Evolutionary conservation across 2,329 filamentous ascomycete species (phyloP).

Genomic region (Aspergillus sergii): DNA sequence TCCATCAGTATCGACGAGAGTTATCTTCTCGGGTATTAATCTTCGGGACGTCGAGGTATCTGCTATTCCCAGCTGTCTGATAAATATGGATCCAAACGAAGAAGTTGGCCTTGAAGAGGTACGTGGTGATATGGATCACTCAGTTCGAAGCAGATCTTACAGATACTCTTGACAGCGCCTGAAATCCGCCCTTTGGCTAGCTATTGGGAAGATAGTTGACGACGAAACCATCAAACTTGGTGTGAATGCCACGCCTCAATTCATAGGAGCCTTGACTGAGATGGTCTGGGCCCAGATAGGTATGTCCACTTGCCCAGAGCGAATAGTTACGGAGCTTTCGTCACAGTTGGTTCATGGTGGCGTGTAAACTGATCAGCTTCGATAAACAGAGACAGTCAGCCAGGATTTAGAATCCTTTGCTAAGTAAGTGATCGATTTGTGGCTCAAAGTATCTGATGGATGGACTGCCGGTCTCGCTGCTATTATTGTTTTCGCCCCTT

Average conservation of each 20-base stretch:
- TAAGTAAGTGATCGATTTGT: constrained; percentile 41
- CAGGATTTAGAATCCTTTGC: constrained; percentile 68
- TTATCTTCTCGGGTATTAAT: background rate
- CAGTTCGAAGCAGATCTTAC: background rate
- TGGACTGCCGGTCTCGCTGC: background rate
- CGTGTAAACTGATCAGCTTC: constrained; percentile 12
- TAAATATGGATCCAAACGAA: constrained; percentile 31
- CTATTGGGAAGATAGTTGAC: constrained; percentile 85
- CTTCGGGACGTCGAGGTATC: background rate
- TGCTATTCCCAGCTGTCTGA: background rate
- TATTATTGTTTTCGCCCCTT: background rate
- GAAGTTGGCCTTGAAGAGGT: constrained; percentile 40
- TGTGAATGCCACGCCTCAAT: constrained; percentile 87
- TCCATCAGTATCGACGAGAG: background rate
- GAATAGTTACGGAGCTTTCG: background rate
- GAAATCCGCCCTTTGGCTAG: constrained; percentile 83
- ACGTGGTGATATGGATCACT: constrained; percentile 10
- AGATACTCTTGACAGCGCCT: constrained; percentile 61
- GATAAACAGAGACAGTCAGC: constrained; percentile 52
- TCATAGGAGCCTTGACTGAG: constrained; percentile 82
- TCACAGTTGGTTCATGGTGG: background rate
- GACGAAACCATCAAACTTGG: constrained; percentile 73
- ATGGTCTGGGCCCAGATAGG: constrained; percentile 86
- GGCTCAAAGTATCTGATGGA: background rate
- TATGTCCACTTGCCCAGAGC: constrained; percentile 43